These are phyloP conservation scores for Striga asiatica DNA, from an alignment of 257 asterid genomes.

Conservation along the genomic window DNA sequence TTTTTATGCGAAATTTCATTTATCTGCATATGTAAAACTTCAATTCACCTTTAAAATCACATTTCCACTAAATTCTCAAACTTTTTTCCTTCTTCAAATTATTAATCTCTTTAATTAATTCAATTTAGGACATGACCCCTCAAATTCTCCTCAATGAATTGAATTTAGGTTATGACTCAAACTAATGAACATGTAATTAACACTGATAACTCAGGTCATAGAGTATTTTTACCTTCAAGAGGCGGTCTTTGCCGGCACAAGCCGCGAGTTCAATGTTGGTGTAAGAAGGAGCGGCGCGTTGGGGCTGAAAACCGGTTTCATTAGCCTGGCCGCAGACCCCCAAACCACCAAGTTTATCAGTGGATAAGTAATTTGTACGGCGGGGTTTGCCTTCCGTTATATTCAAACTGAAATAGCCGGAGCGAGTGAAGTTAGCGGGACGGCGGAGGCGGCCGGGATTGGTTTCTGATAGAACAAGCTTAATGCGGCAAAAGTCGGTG, in stretches of 20 bases:
- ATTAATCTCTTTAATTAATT: not conserved
- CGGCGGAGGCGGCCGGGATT: slow-evolving; percentile 10
- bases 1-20: not conserved
- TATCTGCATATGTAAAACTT: not conserved
- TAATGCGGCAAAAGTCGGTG: slow-evolving; percentile 23
- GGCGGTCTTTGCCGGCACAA: slow-evolving; percentile 79
- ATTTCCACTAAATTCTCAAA: not conserved
- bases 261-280: slow-evolving; percentile 32
- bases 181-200: not conserved
- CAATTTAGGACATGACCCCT: not conserved
- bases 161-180: not conserved
- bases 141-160: not conserved
- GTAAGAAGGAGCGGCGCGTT: slow-evolving; percentile 18
- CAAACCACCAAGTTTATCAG: not conserved
- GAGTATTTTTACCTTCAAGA: slow-evolving; percentile 37
- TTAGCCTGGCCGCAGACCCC: slow-evolving; percentile 35
- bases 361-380: slow-evolving; percentile 9
- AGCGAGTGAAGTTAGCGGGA: slow-evolving; percentile 8
- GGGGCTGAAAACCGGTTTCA: slow-evolving; percentile 29
- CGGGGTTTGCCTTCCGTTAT: slow-evolving; percentile 6
- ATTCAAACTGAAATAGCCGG: slow-evolving; percentile 10
- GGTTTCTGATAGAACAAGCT: slow-evolving; percentile 13
- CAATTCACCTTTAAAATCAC: not conserved
- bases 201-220: not conserved
- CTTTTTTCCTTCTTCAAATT: not conserved